Evolutionary conservation across 2,329 filamentous ascomycete genomes (phyloP).

Genomic region (Epichloe festucae): DNA sequence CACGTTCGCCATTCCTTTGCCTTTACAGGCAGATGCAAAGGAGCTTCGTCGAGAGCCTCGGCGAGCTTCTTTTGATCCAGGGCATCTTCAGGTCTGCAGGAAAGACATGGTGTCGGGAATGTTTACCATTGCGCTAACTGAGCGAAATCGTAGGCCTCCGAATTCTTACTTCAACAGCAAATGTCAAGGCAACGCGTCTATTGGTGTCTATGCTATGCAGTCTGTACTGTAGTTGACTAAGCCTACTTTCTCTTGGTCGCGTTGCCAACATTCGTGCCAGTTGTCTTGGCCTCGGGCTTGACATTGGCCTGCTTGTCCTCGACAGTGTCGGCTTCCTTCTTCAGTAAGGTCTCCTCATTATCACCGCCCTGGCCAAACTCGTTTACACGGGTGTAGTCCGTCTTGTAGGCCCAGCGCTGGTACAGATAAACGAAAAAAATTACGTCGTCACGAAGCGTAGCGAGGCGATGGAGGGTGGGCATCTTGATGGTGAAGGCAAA

Average conservation of each 20-base stretch:
- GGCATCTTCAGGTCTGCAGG: too few species aligned
- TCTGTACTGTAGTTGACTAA: background rate
- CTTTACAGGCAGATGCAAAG: too few species aligned
- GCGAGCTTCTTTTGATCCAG: too few species aligned
- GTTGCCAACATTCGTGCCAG: conserved; percentile 35
- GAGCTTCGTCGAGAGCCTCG: too few species aligned
- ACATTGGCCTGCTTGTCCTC: conserved; percentile 26
- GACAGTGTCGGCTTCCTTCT: conserved; percentile 19
- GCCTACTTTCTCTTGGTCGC: conserved; percentile 29
- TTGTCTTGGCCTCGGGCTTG: conserved; percentile 27
- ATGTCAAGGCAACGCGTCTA: background rate
- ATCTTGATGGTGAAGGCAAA: conserved; percentile 99
- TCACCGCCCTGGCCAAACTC: conserved; percentile 98
- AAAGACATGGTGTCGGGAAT: too few species aligned
- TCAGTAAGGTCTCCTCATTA: conserved; percentile 44
- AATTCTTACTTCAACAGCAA: too few species aligned
- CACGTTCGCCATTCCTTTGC: too few species aligned
- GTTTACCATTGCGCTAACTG: background rate
- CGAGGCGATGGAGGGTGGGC: conserved; percentile 83
- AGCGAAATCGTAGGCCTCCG: too few species aligned
- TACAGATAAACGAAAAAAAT: conserved; percentile 99
- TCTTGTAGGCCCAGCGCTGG: conserved; percentile 82
- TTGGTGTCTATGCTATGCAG: background rate
- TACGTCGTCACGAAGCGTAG: conserved; percentile 85
- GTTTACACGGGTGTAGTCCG: conserved; percentile 86